A percentile compares a stretch with the other conserved stretches of the same genome.
These are phyloP conservation scores for Syzygium grande DNA, from an alignment of 345 rosid species.

Conservation along the genomic window DNA sequence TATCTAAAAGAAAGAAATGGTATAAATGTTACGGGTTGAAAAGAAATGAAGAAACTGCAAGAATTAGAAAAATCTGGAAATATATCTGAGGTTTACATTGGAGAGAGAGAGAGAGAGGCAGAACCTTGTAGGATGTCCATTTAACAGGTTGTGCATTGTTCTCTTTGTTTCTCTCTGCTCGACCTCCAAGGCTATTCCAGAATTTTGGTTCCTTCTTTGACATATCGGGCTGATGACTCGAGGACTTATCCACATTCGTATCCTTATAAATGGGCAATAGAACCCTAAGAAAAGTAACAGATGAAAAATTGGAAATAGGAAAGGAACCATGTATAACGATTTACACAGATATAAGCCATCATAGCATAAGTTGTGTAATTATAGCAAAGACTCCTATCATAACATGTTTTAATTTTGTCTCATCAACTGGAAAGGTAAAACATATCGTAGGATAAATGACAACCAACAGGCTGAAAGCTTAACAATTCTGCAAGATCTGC, in stretches of 20 bases:
- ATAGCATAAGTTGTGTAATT: neutral
- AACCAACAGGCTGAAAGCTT: neutral
- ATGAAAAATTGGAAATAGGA: neutral
- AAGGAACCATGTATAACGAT: neutral
- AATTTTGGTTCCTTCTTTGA: constrained; percentile 35
- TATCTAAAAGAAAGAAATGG: constrained; percentile 29
- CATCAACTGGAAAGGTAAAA: neutral
- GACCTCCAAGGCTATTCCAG: constrained; percentile 62
- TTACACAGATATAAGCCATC: neutral
- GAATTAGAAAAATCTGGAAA: neutral
- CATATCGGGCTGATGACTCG: constrained; percentile 28
- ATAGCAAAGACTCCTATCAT: neutral
- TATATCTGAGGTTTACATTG: neutral
- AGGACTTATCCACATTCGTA: constrained; percentile 17
- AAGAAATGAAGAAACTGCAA: neutral
- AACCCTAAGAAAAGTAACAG: constrained; percentile 23
- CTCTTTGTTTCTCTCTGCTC: constrained; percentile 91
- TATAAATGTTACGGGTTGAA: neutral
- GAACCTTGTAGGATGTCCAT: constrained; percentile 79
- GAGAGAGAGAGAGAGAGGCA: neutral
- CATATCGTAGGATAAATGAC: neutral
- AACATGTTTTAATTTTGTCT: neutral
- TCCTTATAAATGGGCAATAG: constrained; percentile 61
- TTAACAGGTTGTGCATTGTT: constrained; percentile 63
- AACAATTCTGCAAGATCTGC: neutral